Evolutionary conservation across 1,284 basidiomycete genomes (phyloP).

Genomic region (Ustilago hordei): DNA sequence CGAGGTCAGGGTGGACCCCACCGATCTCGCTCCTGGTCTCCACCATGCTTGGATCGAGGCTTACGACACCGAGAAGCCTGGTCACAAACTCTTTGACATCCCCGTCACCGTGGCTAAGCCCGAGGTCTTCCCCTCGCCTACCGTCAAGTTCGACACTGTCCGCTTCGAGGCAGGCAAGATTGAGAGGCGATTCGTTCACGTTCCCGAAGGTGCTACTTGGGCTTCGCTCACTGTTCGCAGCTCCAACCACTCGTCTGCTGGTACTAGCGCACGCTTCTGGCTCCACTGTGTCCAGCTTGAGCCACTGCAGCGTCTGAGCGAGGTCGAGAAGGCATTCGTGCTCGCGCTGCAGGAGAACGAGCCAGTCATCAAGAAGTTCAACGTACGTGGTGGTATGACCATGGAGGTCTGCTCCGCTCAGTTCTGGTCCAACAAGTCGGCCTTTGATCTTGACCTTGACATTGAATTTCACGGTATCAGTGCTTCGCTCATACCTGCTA

Average conservation of each 20-base stretch:
- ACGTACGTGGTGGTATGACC: slow-evolving; percentile 67
- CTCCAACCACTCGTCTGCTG: slow-evolving; percentile 56
- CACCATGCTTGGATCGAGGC: slow-evolving; percentile 66
- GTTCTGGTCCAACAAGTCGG: slow-evolving; percentile 67
- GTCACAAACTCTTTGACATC: slow-evolving; percentile 65
- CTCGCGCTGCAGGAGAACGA: slow-evolving; percentile 67
- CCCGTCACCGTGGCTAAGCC: slow-evolving; percentile 70
- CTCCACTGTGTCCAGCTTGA: slow-evolving; percentile 68
- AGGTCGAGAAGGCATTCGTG: slow-evolving; percentile 66
- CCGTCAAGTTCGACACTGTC: slow-evolving; percentile 51
- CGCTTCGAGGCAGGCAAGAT: slow-evolving; percentile 64
- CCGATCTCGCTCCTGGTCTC: slow-evolving; percentile 63
- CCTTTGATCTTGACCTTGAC: slow-evolving; percentile 66
- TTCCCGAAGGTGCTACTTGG: slow-evolving; percentile 69
- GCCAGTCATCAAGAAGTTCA: slow-evolving; percentile 65
- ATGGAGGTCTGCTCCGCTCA: slow-evolving; percentile 69
- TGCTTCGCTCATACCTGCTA: slow-evolving; percentile 45
- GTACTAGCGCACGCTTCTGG: slow-evolving; percentile 68
- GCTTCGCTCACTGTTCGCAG: slow-evolving; percentile 67
- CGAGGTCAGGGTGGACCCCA: slow-evolving; percentile 68
- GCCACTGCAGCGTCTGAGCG: slow-evolving; percentile 63
- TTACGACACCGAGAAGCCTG: slow-evolving; percentile 62
- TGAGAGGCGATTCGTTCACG: slow-evolving; percentile 65
- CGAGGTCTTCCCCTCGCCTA: slow-evolving; percentile 52
- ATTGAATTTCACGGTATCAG: slow-evolving; percentile 69